Base-by-base conservation (phyloP, 2,329 filamentous ascomycete genomes). In the Knufia petricola region DNA sequence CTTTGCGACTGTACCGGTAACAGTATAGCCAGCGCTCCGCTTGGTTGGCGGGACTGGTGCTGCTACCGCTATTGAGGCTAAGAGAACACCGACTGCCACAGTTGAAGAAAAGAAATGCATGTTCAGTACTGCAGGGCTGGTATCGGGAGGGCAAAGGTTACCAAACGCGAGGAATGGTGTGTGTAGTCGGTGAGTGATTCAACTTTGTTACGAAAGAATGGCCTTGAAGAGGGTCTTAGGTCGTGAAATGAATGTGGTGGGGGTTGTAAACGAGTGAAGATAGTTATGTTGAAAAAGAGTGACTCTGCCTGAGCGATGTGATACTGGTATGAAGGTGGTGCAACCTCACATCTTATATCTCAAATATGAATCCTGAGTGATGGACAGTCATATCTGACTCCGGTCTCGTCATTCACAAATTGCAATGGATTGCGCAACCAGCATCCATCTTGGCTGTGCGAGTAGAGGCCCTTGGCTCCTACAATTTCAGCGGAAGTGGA, bases 51-150 rank as follows among this genome's bases (percentile, higher is more conserved):
- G 54, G 15, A 53, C 45, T 6, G 56, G 56, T 30, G 49, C 53
- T 7, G 56, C 52, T 8, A 57, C 21, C 10, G 49, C 47, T 17
- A 41, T 32, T 12, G 26, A 28, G 24, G 49, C 44, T 17, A 49
- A 49, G 26, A 56, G 45, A 46, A 48, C 50, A 19, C 41, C 41
- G 19, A 31, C 43, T 34, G 53, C 50, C 43, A 57, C 43, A 48
- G 50, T 39, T 24, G 50, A 38, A 12, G 48, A 31, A 30, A 57
- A 46, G 39, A 53, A 53, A 55, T 50, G 55, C 55, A 57, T 57
- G 19, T 47, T 52, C 34, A 41, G 39, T 4, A 40, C 20, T 23
- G n/a, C 23, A 48, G 47, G 42, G 28, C 28, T 30, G 28, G 28
- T 30, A 30, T 30, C 28, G 13, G 7, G 28, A 30, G 7, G 7